Base-by-base conservation (phyloP, 2,329 filamentous ascomycete genomes). In the Penicillium expansum region DNA sequence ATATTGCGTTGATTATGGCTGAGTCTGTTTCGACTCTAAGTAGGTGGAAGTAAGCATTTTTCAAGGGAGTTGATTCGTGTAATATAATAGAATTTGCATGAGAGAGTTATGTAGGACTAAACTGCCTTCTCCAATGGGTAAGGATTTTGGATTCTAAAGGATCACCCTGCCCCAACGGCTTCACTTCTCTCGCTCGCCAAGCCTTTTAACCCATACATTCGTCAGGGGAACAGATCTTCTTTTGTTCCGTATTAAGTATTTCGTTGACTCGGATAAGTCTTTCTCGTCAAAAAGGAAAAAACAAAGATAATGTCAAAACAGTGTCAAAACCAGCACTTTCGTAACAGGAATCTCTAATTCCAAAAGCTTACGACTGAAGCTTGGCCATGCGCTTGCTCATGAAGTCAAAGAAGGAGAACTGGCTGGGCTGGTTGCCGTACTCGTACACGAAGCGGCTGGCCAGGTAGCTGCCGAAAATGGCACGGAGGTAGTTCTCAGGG, bases 391-490 rank as follows among this genome's bases (percentile, higher is more conserved):
- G 67, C 65, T 74, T 73, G 63, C 71, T 74, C 73, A 75, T 75
- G 63, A 97, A 99, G 74, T 96, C 91, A 77, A 96, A 99, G 82
- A 99, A 99, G 38, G 93, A 92, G 79, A 99, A 97, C 70, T 97
- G 93, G 79, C 89, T 94, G 5, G 94, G 92, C 64, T 85, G 88
- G 73, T 92, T 92, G 69, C 94, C 94, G 73, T 93, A 94, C 74
- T 96, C 86, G 76, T 99, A 99, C 39, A 99, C 91, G 74, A 99
- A 99, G 42, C 94, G 89, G 70, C 90, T 95, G 48, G 94, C 93
- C 65, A 99, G 82, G 77, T 93, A 97, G 73, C 90, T 95, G 66
- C 94, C 94, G 71, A 99, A 99, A 73, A 99, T 97, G 63, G 92
- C 89, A 64, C 92, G 86, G 61, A 99, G 84, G 73, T 99, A 99